phyloP scores from a whole-genome alignment of 345 rosid genomes.

The Eucalyptus erythrocorys region DNA sequence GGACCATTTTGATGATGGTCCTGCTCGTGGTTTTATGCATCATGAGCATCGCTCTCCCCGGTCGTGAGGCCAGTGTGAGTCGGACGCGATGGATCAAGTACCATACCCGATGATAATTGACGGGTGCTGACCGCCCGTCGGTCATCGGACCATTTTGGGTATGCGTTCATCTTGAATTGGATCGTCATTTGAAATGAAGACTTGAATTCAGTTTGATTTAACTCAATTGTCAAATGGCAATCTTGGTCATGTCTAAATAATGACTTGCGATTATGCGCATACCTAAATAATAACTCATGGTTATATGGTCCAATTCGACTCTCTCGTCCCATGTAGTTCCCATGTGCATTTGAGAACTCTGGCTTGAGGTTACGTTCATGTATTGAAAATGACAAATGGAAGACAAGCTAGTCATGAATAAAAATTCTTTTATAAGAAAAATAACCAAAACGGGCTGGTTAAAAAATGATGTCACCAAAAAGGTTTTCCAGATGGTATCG shows the following conservation, averaged over 20 bases:
- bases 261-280: accelerated
- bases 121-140: no score
- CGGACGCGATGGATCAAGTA: no score
- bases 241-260: not conserved
- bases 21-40: no score
- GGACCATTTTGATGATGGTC: no score
- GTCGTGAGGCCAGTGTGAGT: no score
- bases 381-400: not conserved
- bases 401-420: not conserved
- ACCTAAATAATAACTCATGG: accelerated
- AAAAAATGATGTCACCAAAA: not conserved
- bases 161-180: no score
- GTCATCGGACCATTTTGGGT: no score
- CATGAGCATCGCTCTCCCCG: no score
- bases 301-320: not conserved
- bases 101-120: no score
- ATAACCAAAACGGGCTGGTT: not conserved
- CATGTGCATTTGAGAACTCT: accelerated
- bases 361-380: accelerated
- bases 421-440: not conserved
- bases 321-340: accelerated
- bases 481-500: not conserved
- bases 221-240: accelerated
- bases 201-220: accelerated
- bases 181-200: accelerated